Evolutionary conservation across 257 asterid genomes (phyloP), one percentile per base, ranked within the genome.

Genomic region (Nicotiana tabacum): DNA sequence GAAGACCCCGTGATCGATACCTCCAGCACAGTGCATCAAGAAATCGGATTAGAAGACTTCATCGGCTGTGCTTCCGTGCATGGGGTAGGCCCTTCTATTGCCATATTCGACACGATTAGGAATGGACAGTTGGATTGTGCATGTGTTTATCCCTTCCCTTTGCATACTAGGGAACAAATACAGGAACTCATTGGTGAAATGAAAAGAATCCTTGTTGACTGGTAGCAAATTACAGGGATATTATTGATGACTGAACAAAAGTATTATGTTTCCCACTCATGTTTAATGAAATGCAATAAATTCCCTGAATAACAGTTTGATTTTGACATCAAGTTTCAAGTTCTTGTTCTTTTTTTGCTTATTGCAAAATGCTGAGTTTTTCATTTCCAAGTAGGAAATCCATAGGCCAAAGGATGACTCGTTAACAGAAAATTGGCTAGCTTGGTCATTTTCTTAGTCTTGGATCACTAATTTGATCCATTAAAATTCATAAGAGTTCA

Each of bases 131-230:
- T 96, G 87, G 98, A 94, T 32, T 94, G 96, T 27, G 92, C 93
- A 0, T 94, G 94, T 33, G 98, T 96, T 4, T 96, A 83, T 84
- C 99, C 99, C 0, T 92, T 86, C 82, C 98, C 98, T 0, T 83
- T 96, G 90, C 97, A 94, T 66, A 93, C 98, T 13, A 90, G 95
- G 88, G 93, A 93, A 85, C 99, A 96, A 87, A 93, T 96, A 90
- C 85, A 77, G 69, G 94, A 85, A 64, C 80, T 93, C 78, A 81
- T 96, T 11, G 93, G 88, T 77, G 91, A 90, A 77, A 90, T 96
- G 92, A 91, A 88, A 76, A 86, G 83, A 83, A 48, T 90, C 78
- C 84, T 94, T 79, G 81, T 89, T 84, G 85, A 84, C 37, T 78
- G 90, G 84, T 30, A 35, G 82, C 32, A 81, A 77, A 57, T 66